These are phyloP conservation scores for Penicillium decumbens DNA, from an alignment of 2,329 filamentous ascomycete species.

Conservation along the genomic window DNA sequence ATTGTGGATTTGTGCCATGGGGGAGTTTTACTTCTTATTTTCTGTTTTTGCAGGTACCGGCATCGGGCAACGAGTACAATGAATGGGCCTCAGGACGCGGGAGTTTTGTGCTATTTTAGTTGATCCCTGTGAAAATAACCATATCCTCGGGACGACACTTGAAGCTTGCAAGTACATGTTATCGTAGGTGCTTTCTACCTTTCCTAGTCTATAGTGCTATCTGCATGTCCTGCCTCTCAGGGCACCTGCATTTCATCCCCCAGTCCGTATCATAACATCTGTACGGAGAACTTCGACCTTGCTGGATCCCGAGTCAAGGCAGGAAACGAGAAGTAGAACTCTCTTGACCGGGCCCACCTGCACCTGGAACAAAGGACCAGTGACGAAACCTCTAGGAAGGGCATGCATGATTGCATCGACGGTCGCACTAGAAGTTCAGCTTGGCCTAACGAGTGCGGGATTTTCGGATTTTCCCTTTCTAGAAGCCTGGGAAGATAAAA, in stretches of 20 bases:
- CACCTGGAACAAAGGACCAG: background rate
- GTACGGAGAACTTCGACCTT: background rate
- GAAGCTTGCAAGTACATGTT: background rate
- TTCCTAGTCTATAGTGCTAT: background rate
- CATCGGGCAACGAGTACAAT: constrained; percentile 29
- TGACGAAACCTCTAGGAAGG: constrained; percentile 3
- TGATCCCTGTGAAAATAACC: constrained; percentile 1
- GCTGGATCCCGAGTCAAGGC: background rate
- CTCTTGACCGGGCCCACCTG: background rate
- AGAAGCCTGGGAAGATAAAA: background rate
- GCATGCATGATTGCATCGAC: background rate
- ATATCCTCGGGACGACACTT: background rate
- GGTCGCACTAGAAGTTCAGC: background rate
- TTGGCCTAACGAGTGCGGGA: background rate
- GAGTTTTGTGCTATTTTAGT: constrained; percentile 25
- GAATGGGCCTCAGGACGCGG: constrained; percentile 28
- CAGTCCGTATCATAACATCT: background rate
- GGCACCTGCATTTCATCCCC: background rate
- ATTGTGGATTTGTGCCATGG: constrained; percentile 13
- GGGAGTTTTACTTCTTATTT: constrained; percentile 7
- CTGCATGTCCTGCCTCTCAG: background rate
- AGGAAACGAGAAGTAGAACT: background rate
- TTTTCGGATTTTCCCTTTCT: background rate
- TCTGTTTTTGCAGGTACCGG: constrained; percentile 9
- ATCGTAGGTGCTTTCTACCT: background rate